Evolutionary conservation across 2,329 filamentous ascomycete species (phyloP).

Genomic region (Tolypocladium nubicola): DNA sequence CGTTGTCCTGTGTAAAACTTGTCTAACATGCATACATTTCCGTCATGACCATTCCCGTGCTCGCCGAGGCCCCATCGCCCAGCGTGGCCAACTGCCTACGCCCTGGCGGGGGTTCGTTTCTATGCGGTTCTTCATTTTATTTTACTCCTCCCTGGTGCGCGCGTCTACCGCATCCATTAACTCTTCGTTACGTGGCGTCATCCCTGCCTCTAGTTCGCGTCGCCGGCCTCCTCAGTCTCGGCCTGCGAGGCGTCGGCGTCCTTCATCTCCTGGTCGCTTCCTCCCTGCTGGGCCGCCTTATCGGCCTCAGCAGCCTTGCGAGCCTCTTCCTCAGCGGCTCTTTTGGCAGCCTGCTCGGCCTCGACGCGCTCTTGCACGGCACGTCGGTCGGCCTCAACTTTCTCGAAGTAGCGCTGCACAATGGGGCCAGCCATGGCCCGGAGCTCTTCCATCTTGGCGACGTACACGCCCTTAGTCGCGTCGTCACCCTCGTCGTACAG

Average conservation of each 20-base stretch:
- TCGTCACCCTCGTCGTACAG: conserved; percentile 96
- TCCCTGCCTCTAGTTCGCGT: conserved; percentile 20
- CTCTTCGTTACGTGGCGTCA: background rate
- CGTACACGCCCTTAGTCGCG: conserved; percentile 83
- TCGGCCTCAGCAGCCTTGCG: conserved; percentile 42
- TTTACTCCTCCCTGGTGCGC: conserved; percentile 6
- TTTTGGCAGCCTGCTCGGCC: conserved; percentile 68
- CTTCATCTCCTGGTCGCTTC: conserved; percentile 52
- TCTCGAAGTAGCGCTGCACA: conserved; percentile 90
- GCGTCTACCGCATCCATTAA: conserved; percentile 1
- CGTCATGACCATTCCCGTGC: conserved; percentile 1
- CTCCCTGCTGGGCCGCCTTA: conserved; percentile 34
- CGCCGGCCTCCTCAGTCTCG: conserved; percentile 35
- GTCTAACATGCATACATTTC: conserved; percentile 4
- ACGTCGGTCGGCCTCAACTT: conserved; percentile 77
- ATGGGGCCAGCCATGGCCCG: conserved; percentile 83
- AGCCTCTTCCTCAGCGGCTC: conserved; percentile 46
- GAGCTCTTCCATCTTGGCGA: conserved; percentile 94
- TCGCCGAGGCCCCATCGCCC: background rate
- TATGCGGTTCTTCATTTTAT: conserved; percentile 6
- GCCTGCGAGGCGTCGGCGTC: conserved; percentile 45
- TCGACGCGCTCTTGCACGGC: conserved; percentile 67
- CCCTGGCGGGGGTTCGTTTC: background rate
- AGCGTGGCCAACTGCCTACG: background rate
- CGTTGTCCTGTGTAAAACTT: background rate